Base-by-base conservation (phyloP, 2,329 filamentous ascomycete genomes). In the Fusarium oxysporum region DNA sequence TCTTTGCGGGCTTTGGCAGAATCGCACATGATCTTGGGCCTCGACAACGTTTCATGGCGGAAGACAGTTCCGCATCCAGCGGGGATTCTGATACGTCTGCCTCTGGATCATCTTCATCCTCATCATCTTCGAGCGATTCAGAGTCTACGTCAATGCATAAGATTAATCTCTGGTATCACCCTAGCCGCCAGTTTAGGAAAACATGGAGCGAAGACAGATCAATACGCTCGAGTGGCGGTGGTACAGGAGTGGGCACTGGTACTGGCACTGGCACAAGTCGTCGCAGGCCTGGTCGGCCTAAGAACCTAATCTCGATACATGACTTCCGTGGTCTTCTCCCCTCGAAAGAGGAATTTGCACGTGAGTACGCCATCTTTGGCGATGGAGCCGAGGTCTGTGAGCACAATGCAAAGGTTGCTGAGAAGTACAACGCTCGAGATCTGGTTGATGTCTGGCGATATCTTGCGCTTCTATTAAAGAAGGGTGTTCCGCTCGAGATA, bases 361-460 rank as follows among this genome's bases (percentile, higher is more conserved):
- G 90, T 64, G 89, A 93, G 73, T 99, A 98, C 81, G 88, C 88
- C 30, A 92, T 98, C 19, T 95, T 96, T 79, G 95, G 95, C 7
- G 91, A 95, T 68, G 92, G 93, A 2, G 89, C 91, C n/a, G 89
- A 92, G 41, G 90, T 97, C 7, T 98, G 96, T 81, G 86, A 89
- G 48, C 92, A 97, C 77, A 99, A 99, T 80, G 93, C 95, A 13
- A 83, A 84, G 3, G 90, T 97, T 50, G 95, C 96, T 13, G 87
- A 90, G 73, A 91, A 90, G 70, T 87, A 92, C 74, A 93, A 92
- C 8, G 88, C 90, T 71, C 81, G 86, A 19, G 93, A 97, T 71
- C 82, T 97, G 35, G 92, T 92, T 32, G 90, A 94, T 74, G 89
- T 97, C 11, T 99, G 96, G 96, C 90, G 89, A 54, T 92, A 98